A percentile compares a stretch with the other conserved stretches of the same genome.
Evolutionary conservation across 2,329 filamentous ascomycete genomes (phyloP).

Genomic region (Periconia macrospinosa): DNA sequence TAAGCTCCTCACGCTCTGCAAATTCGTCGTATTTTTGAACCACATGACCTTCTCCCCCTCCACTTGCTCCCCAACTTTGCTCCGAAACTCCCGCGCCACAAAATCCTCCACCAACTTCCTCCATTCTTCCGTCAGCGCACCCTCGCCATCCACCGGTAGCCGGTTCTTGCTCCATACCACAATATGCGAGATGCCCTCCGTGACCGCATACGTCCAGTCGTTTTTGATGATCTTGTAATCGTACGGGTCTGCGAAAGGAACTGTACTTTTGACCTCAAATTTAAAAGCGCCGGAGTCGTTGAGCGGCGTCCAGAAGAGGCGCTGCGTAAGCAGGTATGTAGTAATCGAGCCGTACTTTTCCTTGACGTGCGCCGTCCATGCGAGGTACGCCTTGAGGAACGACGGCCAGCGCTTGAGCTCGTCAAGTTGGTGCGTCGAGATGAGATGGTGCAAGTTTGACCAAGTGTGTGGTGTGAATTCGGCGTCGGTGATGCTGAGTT

Average conservation of each 20-base stretch:
- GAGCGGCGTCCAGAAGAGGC: conserved; percentile 54
- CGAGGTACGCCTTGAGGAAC: conserved; percentile 61
- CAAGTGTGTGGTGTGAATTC: conserved; percentile 40
- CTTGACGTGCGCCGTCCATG: conserved; percentile 60
- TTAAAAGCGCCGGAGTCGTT: conserved; percentile 16
- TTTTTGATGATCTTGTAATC: conserved; percentile 63
- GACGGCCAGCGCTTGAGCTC: conserved; percentile 62
- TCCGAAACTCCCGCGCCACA: conserved; percentile 51
- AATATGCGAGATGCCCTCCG: conserved; percentile 57
- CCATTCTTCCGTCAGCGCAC: conserved; percentile 34
- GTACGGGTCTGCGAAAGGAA: conserved; percentile 56
- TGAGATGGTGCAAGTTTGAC: conserved; percentile 32
- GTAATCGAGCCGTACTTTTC: conserved; percentile 58
- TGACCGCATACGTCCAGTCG: conserved; percentile 66
- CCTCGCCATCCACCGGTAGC: conserved; percentile 32
- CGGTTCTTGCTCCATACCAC: conserved; percentile 55
- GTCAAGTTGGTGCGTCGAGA: conserved; percentile 56
- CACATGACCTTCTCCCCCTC: conserved; percentile 57
- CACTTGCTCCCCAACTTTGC: conserved; percentile 38
- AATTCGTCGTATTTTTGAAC: conserved; percentile 66
- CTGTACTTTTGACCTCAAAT: conserved; percentile 49
- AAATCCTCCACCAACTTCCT: conserved; percentile 29
- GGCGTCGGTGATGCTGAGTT: conserved; percentile 34
- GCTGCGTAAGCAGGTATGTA: conserved; percentile 58
- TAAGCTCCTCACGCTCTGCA: conserved; percentile 67